Conservation (phyloP, 495 filamentous ascomycete genomes). For the Neurospora tetraspora region DNA sequence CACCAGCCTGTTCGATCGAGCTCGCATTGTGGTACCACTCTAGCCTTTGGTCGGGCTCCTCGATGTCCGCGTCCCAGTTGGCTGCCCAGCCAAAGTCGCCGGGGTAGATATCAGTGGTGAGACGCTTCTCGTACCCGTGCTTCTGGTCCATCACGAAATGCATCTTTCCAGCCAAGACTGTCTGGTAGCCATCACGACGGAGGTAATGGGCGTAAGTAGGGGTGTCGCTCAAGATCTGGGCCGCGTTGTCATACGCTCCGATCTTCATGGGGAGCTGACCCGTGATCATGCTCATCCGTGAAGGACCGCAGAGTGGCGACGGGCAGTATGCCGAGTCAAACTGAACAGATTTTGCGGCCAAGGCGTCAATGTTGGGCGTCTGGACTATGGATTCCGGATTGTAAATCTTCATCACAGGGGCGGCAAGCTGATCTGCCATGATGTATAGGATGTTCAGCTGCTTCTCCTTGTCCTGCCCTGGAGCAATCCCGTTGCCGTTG, state of each 20-base stretch:
- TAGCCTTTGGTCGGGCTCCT: constrained; percentile 61
- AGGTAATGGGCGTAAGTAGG: constrained; percentile 87
- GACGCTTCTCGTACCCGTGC: constrained; percentile 77
- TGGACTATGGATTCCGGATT: constrained; percentile 71
- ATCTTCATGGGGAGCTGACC: constrained; percentile 81
- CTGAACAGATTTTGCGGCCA: constrained; percentile 66
- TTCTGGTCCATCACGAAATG: constrained; percentile 90
- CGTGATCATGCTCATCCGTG: constrained; percentile 80
- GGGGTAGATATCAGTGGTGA: constrained; percentile 89
- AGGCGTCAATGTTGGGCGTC: constrained; percentile 74
- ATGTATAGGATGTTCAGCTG: constrained; percentile 38
- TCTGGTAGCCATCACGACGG: constrained; percentile 75
- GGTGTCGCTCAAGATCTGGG: constrained; percentile 59
- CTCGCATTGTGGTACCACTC: constrained; percentile 93
- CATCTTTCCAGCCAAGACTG: constrained; percentile 88
- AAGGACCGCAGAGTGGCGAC: constrained; percentile 78
- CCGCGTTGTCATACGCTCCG: constrained; percentile 78
- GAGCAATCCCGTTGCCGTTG: background rate
- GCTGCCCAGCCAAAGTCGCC: constrained; percentile 85
- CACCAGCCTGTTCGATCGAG: constrained; percentile 76
- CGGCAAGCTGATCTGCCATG: constrained; percentile 89
- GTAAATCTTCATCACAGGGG: constrained; percentile 74
- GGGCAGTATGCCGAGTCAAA: constrained; percentile 89
- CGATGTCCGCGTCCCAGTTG: constrained; percentile 56
- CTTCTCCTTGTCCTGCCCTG: constrained; percentile 11